These are phyloP conservation scores for Diplodia intermedia DNA, from an alignment of 2,329 filamentous ascomycete genomes.

Conservation along the genomic window DNA sequence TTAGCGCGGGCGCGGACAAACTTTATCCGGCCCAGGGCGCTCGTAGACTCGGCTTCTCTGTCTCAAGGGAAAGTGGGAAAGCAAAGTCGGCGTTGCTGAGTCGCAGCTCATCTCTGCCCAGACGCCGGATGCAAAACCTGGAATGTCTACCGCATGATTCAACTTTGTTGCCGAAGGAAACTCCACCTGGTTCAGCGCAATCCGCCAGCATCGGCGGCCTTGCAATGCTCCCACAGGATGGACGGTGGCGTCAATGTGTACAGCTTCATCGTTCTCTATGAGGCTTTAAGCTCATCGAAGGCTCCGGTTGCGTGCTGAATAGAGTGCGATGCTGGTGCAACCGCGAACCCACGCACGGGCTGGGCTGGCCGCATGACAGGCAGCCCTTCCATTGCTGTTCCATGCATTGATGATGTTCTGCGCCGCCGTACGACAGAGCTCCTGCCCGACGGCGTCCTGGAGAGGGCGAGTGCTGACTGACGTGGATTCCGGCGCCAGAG, in stretches of 20 bases:
- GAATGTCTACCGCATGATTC: not conserved
- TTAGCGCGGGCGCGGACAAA: slow-evolving; percentile 10
- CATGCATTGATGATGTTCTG: not conserved
- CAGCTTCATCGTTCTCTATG: no score
- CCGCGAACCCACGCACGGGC: not conserved
- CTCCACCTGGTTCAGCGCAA: no score
- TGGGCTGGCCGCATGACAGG: slow-evolving; percentile 6
- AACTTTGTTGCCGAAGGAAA: no score
- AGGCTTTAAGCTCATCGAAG: no score
- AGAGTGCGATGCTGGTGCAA: not conserved
- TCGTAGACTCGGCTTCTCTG: not conserved
- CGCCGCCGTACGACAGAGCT: not conserved
- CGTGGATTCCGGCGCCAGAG: not conserved
- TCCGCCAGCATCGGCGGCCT: no score
- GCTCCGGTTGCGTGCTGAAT: no score
- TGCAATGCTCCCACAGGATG: no score
- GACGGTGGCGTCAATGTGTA: no score
- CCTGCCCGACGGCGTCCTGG: not conserved
- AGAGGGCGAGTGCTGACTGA: not conserved
- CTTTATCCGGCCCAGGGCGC: slow-evolving; percentile 13
- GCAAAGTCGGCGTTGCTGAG: slow-evolving; percentile 4
- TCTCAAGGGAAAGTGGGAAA: not conserved
- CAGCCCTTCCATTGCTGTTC: not conserved
- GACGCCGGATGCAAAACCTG: not conserved
- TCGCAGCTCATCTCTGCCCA: not conserved